Evolutionary conservation across 192 early-diverging fungal species (phyloP), one percentile per base, ranked within the genome.

Genomic region (Coemansia sp.): DNA sequence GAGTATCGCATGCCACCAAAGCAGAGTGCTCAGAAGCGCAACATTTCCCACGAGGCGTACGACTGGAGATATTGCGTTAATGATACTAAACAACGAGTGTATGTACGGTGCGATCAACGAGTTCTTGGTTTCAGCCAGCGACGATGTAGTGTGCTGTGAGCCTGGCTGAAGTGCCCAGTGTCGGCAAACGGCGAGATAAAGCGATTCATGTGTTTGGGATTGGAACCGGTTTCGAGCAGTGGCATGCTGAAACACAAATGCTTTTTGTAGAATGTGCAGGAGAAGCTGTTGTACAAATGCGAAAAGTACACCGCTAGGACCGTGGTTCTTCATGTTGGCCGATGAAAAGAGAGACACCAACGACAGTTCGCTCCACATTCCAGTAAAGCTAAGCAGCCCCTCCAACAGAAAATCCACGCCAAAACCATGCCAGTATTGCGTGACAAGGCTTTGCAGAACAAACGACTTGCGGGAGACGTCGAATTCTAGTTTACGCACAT

Each of bases 101-200:
- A 56, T 50, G 36, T 64, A 74, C 8, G 72, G 61, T 7, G 7
- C n/a, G 19, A 74, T 40, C 13, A 55, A 34, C 19, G 19, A 28
- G 14, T 20, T 37, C 29, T 56, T 55, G 11, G 40, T 34, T 27
- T 67, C 37, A 9, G 38, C 15, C 28, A 74, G 40, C 14, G 44
- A 41, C 4, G 50, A 41, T 14, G 30, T 23, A 14, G 61, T 55
- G 48, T 68, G 55, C 2, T 17, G 5, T 7, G 62, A 68, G 15
- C 72, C 54, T 19, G 50, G 52, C 20, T 38, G 22, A 17, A 61
- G 62, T 3, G 55, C 58, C 25, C 57, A 50, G 9, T 11, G 17
- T 30, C 25, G 37, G 31, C 72, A 74, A 19, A 68, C 30, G 6
- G 57, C 42, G 25, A 48, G 40, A 27, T 60, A 57, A 0, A 74